Evolutionary conservation across 345 rosid genomes (phyloP).

Genomic region (Durio zibethinus): DNA sequence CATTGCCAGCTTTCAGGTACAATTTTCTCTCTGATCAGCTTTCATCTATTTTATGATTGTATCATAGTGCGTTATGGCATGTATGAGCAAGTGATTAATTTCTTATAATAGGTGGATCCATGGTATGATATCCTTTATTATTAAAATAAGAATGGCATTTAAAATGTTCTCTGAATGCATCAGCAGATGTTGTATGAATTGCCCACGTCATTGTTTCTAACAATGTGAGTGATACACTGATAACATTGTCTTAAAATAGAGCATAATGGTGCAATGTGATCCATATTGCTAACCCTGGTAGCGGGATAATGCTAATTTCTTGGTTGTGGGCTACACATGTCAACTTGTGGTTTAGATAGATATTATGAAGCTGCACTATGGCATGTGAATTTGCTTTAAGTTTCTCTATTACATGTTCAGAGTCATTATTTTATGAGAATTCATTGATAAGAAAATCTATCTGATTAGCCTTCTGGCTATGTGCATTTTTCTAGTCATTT

Average conservation of each 20-base stretch:
- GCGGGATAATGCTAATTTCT: background rate
- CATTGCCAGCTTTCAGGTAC: slow-evolving; percentile 91
- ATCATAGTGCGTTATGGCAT: background rate
- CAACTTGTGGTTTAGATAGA: background rate
- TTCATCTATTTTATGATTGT: background rate
- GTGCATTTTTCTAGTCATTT: background rate
- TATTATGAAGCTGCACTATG: background rate
- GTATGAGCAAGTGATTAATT: background rate
- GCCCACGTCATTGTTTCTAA: background rate
- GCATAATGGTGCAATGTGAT: background rate
- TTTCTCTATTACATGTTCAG: background rate
- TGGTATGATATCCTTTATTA: background rate
- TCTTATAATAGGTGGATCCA: background rate
- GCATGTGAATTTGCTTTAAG: background rate
- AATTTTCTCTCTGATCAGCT: background rate
- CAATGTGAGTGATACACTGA: background rate
- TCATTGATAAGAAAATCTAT: background rate
- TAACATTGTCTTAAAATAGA: background rate
- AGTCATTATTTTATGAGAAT: background rate
- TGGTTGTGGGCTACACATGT: background rate
- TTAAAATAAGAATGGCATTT: background rate
- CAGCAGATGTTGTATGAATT: background rate
- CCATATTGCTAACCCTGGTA: background rate
- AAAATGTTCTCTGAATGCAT: background rate
- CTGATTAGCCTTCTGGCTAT: background rate